phyloP scores from a whole-genome alignment of 148 eudicot species.

The Dysphania ambrosioides region DNA sequence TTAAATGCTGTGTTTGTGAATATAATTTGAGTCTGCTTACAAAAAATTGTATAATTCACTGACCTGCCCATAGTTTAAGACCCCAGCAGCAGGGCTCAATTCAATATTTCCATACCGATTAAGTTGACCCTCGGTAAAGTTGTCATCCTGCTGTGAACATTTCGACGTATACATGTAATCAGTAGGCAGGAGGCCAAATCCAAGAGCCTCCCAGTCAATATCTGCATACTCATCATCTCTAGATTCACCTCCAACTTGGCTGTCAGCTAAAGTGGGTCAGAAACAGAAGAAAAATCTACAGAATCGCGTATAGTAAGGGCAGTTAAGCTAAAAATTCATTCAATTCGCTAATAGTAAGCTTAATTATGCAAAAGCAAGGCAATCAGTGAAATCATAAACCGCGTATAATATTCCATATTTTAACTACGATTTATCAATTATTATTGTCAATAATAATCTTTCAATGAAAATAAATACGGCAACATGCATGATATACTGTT shows the following conservation, averaged over 20 bases:
- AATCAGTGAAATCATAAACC: too few relatives aligned
- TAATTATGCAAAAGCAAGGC: too few relatives aligned
- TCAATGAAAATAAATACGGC: too few relatives aligned
- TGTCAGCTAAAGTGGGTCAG: background rate
- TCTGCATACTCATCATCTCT: constrained; percentile 49
- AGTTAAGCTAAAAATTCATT: background rate
- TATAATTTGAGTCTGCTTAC: background rate
- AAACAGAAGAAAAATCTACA: too few relatives aligned
- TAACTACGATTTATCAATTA: too few relatives aligned
- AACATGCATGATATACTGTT: too few relatives aligned
- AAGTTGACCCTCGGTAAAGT: constrained; percentile 52
- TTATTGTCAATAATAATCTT: too few relatives aligned
- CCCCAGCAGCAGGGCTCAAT: constrained; percentile 39
- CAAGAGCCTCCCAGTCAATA: constrained; percentile 70
- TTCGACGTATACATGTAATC: constrained; percentile 81
- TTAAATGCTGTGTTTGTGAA: background rate
- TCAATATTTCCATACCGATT: constrained; percentile 36
- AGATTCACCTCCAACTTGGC: constrained; percentile 24
- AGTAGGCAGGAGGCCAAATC: constrained; percentile 59
- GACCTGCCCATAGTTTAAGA: constrained; percentile 50
- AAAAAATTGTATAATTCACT: background rate
- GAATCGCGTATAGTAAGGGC: background rate
- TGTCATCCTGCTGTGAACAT: constrained; percentile 34
- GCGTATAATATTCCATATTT: too few relatives aligned
- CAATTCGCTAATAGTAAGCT: too few relatives aligned